Percentiles rank a stretch among this genome's conserved stretches.
Conservation (phyloP, 2,329 filamentous ascomycete species). For the Acephala macrosclerotiorum region DNA sequence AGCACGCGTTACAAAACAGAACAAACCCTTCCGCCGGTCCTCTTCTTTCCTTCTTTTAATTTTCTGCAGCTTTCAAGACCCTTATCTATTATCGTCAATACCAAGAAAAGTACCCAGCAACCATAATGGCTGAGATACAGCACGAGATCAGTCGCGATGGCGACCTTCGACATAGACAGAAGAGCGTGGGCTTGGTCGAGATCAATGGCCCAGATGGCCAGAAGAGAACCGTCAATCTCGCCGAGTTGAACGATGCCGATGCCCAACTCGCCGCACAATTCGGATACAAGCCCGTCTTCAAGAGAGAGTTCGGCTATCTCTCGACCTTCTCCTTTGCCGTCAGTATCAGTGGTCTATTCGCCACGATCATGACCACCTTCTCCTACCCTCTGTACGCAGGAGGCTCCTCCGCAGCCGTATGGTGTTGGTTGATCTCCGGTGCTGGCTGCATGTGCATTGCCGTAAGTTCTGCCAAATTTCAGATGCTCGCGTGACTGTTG, state of each 20-base stretch:
- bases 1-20: slow-evolving; percentile 13
- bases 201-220: slow-evolving; percentile 33
- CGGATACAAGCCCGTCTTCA: slow-evolving; percentile 56
- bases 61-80: background rate
- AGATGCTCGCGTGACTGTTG: background rate
- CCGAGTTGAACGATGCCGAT: slow-evolving; percentile 40
- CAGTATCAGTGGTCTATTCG: slow-evolving; percentile 62
- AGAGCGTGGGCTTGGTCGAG: slow-evolving; percentile 32
- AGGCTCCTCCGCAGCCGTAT: slow-evolving; percentile 60
- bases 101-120: background rate
- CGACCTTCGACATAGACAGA: slow-evolving; percentile 30
- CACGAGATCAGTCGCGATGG: background rate
- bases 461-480: slow-evolving; percentile 33
- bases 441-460: slow-evolving; percentile 63
- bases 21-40: slow-evolving; percentile 3
- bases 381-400: slow-evolving; percentile 60
- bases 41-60: background rate
- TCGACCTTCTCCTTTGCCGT: slow-evolving; percentile 68
- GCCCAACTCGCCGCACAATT: slow-evolving; percentile 43
- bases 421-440: slow-evolving; percentile 66
- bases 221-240: slow-evolving; percentile 30
- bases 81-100: background rate
- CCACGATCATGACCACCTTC: slow-evolving; percentile 63
- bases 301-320: slow-evolving; percentile 64
- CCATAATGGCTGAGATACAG: slow-evolving; percentile 17